phyloP scores from a whole-genome alignment of 768 basidiomycete genomes.

The Agaricus sinodeliciosus region DNA sequence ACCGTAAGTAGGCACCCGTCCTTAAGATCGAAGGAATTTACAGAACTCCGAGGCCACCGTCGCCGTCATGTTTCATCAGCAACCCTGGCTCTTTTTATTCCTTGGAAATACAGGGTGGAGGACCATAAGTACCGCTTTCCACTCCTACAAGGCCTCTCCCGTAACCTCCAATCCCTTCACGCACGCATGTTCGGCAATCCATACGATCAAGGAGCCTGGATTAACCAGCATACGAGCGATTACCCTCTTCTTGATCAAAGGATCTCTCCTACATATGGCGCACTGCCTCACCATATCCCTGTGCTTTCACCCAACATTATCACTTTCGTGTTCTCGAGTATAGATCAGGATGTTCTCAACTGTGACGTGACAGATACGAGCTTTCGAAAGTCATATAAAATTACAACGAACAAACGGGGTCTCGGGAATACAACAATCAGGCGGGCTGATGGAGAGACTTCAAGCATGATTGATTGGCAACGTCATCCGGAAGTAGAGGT shows the following conservation, averaged over 20 bases:
- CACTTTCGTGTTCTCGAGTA: slow-evolving; percentile 14
- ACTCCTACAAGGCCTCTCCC: background rate
- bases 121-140: background rate
- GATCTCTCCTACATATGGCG: slow-evolving; percentile 15
- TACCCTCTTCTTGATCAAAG: slow-evolving; percentile 7
- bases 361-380: slow-evolving; percentile 15
- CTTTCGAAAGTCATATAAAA: slow-evolving; percentile 13
- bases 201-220: slow-evolving; percentile 18
- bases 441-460: slow-evolving; percentile 10
- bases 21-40: background rate
- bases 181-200: slow-evolving; percentile 15
- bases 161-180: background rate
- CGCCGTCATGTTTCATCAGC: slow-evolving; percentile 8
- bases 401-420: slow-evolving; percentile 12
- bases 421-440: slow-evolving; percentile 13
- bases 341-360: slow-evolving; percentile 15
- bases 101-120: slow-evolving; percentile 1
- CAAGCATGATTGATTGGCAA: slow-evolving; percentile 16
- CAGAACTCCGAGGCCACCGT: slow-evolving; percentile 10
- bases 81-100: background rate
- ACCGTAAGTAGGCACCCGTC: background rate
- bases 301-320: slow-evolving; percentile 17
- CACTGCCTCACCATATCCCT: slow-evolving; percentile 13
- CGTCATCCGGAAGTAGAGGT: slow-evolving; percentile 13
- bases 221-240: slow-evolving; percentile 9